Conservation (phyloP, 495 filamentous ascomycete species). For the Xylaria flabelliformis region DNA sequence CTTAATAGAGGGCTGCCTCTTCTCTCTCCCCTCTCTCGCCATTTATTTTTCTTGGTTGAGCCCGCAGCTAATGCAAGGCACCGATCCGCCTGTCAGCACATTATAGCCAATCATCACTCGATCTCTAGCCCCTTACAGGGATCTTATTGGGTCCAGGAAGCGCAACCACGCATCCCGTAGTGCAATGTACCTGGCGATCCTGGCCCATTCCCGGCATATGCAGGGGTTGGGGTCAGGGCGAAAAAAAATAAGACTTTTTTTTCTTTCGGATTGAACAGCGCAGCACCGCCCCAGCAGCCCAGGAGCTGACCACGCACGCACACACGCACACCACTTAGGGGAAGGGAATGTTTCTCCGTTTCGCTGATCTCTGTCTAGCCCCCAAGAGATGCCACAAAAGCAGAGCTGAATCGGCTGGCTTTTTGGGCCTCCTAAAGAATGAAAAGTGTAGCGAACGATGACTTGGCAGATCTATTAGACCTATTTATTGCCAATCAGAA, state of each 20-base stretch:
- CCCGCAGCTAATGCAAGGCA: constrained; percentile 27
- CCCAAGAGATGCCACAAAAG: background rate
- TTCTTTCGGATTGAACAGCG: constrained; percentile 7
- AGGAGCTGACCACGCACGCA: constrained; percentile 11
- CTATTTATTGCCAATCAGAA: background rate
- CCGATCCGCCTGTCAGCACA: constrained; percentile 28
- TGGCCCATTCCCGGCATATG: constrained; percentile 23
- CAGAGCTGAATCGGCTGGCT: constrained; percentile 14
- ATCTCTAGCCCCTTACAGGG: constrained; percentile 3
- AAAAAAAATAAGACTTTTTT: constrained; percentile 5
- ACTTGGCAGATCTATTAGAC: background rate
- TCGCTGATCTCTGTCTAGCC: background rate
- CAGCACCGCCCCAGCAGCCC: constrained; percentile 26
- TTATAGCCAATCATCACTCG: background rate
- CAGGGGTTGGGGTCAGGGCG: constrained; percentile 22
- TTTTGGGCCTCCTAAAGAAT: constrained; percentile 1
- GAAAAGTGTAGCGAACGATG: background rate
- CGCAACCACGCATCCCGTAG: constrained; percentile 14
- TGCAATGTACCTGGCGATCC: constrained; percentile 17
- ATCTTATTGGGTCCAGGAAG: constrained; percentile 3
- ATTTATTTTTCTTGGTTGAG: constrained; percentile 10
- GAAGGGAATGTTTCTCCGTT: background rate
- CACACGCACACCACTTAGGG: background rate
- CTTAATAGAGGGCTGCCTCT: constrained; percentile 9
- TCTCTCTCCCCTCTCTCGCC: background rate